These are phyloP conservation scores for Comarum palustre DNA, from an alignment of 306 rosid species.

Conservation along the genomic window DNA sequence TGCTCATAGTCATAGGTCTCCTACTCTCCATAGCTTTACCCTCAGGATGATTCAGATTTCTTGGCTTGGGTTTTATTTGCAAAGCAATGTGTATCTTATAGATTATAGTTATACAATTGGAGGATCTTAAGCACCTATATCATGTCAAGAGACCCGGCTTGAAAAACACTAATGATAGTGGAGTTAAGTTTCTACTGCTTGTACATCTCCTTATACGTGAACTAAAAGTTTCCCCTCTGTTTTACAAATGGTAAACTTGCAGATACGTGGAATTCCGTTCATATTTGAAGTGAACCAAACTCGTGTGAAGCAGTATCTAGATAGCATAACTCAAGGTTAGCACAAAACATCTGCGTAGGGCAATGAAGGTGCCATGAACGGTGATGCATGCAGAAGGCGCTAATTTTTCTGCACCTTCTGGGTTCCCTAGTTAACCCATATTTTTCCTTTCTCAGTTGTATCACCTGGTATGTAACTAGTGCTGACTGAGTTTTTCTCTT, in stretches of 20 bases:
- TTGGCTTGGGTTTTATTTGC: background rate
- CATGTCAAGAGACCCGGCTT: background rate
- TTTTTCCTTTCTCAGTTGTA: background rate
- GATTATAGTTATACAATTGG: background rate
- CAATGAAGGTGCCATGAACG: slow-evolving; percentile 33
- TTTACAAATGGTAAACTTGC: slow-evolving; percentile 37
- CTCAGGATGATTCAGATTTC: background rate
- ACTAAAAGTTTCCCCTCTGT: slow-evolving; percentile 11
- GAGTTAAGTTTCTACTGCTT: background rate
- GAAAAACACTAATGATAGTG: background rate
- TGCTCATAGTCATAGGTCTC: background rate
- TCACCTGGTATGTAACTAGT: slow-evolving; percentile 24
- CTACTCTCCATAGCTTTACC: background rate
- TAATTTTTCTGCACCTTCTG: slow-evolving; percentile 37
- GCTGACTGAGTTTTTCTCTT: background rate
- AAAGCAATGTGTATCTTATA: background rate
- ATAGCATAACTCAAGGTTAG: slow-evolving; percentile 36
- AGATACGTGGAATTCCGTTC: slow-evolving; percentile 73
- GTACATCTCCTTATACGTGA: slow-evolving; percentile 4
- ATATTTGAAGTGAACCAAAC: slow-evolving; percentile 64
- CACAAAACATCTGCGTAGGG: slow-evolving; percentile 28
- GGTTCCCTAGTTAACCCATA: background rate
- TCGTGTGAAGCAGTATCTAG: slow-evolving; percentile 57
- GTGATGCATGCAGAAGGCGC: slow-evolving; percentile 48
- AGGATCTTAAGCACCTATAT: background rate